Conservation (phyloP, 2,329 filamentous ascomycete species). For the Aspergillus sojae region DNA sequence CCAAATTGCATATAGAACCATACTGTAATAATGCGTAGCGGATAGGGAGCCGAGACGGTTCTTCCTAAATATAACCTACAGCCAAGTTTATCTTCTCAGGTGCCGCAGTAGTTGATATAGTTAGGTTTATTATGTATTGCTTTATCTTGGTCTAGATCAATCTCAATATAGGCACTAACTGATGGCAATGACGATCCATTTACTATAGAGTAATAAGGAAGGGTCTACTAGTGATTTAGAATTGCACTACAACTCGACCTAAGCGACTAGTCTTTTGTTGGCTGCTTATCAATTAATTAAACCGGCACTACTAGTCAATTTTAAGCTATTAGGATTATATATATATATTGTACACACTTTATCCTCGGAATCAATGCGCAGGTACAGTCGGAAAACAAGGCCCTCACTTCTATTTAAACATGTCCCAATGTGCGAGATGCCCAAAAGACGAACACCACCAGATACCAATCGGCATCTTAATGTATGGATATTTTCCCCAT, state of each 20-base stretch:
- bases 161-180: no score
- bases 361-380: background rate
- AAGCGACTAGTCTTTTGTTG: background rate
- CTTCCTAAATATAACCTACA: no score
- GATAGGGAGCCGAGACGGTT: no score
- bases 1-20: no score
- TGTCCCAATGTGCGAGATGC: background rate
- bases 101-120: no score
- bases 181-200: no score
- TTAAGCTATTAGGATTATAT: slow-evolving; percentile 4
- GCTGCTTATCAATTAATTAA: slow-evolving; percentile 4
- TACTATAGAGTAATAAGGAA: no score
- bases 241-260: background rate
- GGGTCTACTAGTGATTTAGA: no score
- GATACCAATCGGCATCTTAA: slow-evolving; percentile 2
- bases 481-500: slow-evolving; percentile 7
- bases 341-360: slow-evolving; percentile 8
- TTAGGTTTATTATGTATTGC: no score
- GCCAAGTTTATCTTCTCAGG: no score
- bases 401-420: slow-evolving; percentile 10
- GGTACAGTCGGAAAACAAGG: slow-evolving; percentile 1
- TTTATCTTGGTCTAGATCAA: no score
- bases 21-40: fast-evolving
- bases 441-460: slow-evolving; percentile 4
- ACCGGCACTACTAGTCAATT: background rate